phyloP scores from a whole-genome alignment of 192 early-diverging fungal genomes.

The Funneliformis geosporum region DNA sequence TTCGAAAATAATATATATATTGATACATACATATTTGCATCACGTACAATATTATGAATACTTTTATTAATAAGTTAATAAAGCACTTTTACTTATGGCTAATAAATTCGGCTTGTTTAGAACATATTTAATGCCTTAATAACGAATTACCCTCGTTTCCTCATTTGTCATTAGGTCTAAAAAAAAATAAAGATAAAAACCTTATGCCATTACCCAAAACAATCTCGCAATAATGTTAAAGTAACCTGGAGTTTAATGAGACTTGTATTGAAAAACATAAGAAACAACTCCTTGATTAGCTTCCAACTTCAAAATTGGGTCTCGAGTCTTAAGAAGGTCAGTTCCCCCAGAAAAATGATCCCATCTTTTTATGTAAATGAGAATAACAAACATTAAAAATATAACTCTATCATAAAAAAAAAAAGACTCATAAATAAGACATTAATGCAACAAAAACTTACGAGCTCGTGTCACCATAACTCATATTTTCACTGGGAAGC shows the following conservation, averaged over 20 bases:
- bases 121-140: too few relatives aligned
- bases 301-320: slow-evolving; percentile 62
- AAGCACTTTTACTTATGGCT: too few relatives aligned
- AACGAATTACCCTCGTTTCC: too few relatives aligned
- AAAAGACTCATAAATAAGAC: not conserved
- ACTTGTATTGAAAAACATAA: slow-evolving; percentile 81
- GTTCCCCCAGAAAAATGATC: slow-evolving; percentile 65
- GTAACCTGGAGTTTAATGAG: slow-evolving; percentile 42
- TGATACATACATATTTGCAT: too few relatives aligned
- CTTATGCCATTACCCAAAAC: too few relatives aligned
- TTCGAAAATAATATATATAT: not conserved
- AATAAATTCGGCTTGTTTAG: too few relatives aligned
- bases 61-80: too few relatives aligned
- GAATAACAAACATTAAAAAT: not conserved
- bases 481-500: slow-evolving; percentile 55
- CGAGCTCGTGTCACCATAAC: slow-evolving; percentile 75
- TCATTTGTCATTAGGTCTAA: too few relatives aligned
- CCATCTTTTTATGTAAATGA: slow-evolving; percentile 56
- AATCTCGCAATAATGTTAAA: not conserved
- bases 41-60: too few relatives aligned
- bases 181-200: too few relatives aligned
- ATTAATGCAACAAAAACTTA: slow-evolving; percentile 34
- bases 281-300: slow-evolving; percentile 64
- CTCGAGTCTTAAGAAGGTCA: slow-evolving; percentile 60
- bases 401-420: not conserved